Conservation (phyloP, 192 early-diverging fungal species). For the Entomortierella chlamydospora region DNA sequence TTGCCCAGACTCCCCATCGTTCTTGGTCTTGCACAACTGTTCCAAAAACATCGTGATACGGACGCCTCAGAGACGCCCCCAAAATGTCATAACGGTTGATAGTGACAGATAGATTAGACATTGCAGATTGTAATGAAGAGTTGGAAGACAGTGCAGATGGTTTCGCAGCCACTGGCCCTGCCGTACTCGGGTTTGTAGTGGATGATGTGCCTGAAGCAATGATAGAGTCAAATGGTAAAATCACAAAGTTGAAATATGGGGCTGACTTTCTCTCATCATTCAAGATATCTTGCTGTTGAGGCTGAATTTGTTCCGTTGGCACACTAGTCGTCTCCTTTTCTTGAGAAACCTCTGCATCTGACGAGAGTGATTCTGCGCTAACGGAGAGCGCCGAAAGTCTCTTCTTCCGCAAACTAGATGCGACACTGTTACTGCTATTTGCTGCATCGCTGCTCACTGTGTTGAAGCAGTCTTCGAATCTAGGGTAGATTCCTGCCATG, state of each 20-base stretch:
- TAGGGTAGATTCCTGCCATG: conserved; percentile 21
- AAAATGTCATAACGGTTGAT: conserved; percentile 10
- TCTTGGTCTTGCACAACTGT: conserved; percentile 29
- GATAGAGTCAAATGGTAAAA: conserved; percentile 31
- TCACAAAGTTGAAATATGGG: conserved; percentile 28
- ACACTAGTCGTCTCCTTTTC: neutral
- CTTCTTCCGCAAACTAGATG: neutral
- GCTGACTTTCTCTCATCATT: conserved; percentile 14
- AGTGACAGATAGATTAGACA: conserved; percentile 18
- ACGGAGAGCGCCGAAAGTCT: neutral
- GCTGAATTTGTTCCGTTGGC: neutral
- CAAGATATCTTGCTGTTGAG: neutral
- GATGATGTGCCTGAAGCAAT: conserved; percentile 1
- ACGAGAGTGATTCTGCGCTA: neutral
- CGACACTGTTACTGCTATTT: too few relatives aligned
- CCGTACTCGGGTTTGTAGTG: neutral
- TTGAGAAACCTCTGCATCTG: neutral
- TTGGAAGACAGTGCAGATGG: neutral
- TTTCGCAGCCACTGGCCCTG: neutral
- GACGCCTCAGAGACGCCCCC: neutral
- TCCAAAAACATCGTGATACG: conserved; percentile 16
- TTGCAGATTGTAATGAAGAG: neutral
- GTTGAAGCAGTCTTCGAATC: conserved; percentile 37
- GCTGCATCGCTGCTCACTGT: neutral
- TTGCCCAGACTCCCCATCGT: conserved; percentile 27